A percentile compares a stretch with the other conserved stretches of the same genome.
phyloP scores from a whole-genome alignment of 2,329 filamentous ascomycete species.

The Trichoderma atrobrunneum region DNA sequence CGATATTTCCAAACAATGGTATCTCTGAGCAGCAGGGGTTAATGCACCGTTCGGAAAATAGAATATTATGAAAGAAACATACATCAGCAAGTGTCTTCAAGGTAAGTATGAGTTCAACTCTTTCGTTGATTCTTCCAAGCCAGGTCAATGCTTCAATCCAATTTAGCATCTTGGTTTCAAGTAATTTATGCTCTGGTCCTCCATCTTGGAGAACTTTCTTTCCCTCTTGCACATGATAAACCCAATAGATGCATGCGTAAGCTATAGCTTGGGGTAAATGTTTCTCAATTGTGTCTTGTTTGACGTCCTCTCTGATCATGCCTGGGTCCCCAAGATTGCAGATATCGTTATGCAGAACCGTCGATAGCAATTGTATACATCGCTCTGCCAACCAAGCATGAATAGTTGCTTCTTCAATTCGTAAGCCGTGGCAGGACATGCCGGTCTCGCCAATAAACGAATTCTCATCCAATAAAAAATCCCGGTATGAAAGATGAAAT shows the following conservation, averaged over 20 bases:
- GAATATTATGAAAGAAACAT: background rate
- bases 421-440: background rate
- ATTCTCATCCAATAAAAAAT: background rate
- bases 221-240: background rate
- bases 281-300: background rate
- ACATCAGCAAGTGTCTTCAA: background rate
- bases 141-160: background rate
- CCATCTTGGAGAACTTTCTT: background rate
- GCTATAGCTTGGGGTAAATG: background rate
- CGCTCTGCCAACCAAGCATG: background rate
- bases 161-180: background rate
- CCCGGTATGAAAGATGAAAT: background rate
- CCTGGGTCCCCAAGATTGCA: background rate
- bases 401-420: background rate
- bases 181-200: background rate
- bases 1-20: rapidly evolving
- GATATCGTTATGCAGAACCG: background rate
- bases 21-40: background rate
- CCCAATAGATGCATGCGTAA: background rate
- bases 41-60: background rate
- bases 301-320: rapidly evolving
- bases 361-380: background rate
- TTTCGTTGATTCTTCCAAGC: background rate
- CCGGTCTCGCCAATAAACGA: background rate
- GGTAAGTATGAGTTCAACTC: background rate